Conservation (phyloP, 164 flowering plant species). For the Chimonanthus praecox region DNA sequence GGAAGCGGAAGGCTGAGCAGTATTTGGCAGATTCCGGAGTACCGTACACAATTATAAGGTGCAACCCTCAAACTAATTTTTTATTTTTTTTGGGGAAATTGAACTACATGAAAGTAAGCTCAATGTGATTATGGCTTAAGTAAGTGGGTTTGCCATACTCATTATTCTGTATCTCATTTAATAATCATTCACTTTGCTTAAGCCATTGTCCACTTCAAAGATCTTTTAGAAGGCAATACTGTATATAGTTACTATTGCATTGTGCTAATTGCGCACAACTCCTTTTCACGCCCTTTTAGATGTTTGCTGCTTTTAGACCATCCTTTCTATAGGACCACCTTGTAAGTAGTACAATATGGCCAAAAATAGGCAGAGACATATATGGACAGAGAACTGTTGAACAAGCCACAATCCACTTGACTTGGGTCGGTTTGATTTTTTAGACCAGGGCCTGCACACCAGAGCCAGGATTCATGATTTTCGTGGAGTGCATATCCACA, state of each 20-base stretch:
- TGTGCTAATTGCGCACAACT: too few relatives aligned
- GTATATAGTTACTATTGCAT: neutral
- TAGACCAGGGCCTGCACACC: too few relatives aligned
- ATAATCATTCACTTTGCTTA: neutral
- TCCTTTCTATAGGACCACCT: too few relatives aligned
- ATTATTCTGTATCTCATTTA: neutral
- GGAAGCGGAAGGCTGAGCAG: conserved; percentile 98
- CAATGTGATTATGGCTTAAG: too few relatives aligned
- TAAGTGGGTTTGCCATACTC: neutral
- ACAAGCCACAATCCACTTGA: too few relatives aligned
- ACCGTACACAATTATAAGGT: conserved; percentile 98
- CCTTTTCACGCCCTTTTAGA: neutral
- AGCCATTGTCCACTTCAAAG: neutral
- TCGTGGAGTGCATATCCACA: too few relatives aligned
- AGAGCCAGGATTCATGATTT: too few relatives aligned
- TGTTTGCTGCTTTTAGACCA: too few relatives aligned
- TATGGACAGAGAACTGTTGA: too few relatives aligned
- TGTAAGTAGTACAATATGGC: too few relatives aligned
- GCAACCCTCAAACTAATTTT: neutral
- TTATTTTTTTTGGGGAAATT: neutral
- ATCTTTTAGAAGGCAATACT: neutral
- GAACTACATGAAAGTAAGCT: neutral
- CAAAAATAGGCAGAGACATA: too few relatives aligned
- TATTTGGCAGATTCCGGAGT: conserved; percentile 90
- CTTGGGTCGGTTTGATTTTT: too few relatives aligned